Evolutionary conservation across 139 green algal species (phyloP).

Genomic region (Coccomyxa sp.): DNA sequence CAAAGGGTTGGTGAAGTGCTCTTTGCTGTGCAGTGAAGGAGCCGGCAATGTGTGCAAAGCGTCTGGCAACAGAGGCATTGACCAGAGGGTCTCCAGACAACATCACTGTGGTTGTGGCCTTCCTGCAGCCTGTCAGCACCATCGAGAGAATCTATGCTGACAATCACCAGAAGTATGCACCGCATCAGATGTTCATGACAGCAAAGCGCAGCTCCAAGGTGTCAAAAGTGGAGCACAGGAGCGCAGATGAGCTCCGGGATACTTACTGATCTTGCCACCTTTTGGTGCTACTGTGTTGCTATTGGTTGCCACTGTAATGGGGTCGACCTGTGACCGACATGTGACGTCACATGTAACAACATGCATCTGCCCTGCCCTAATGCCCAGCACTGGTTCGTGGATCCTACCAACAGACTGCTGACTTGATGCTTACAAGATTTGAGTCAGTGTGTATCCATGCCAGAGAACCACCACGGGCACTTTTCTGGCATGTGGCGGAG

Average conservation of each 20-base stretch:
- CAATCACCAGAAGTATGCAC: constrained; percentile 1
- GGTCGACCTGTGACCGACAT: too few species aligned
- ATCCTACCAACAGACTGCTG: too few species aligned
- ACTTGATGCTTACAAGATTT: background rate
- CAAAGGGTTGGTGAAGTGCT: too few species aligned
- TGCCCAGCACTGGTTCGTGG: too few species aligned
- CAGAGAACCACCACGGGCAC: too few species aligned
- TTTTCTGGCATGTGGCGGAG: too few species aligned
- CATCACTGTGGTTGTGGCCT: constrained; percentile 73
- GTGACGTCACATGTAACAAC: background rate
- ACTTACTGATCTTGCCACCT: too few species aligned
- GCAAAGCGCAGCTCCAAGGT: background rate
- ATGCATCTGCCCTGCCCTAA: too few species aligned
- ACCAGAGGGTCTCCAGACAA: constrained; percentile 75
- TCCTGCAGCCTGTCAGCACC: constrained; percentile 55
- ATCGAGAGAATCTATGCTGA: constrained; percentile 49
- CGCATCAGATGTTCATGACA: background rate
- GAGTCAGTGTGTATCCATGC: background rate
- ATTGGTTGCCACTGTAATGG: too few species aligned
- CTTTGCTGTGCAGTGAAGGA: constrained; percentile 69
- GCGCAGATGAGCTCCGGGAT: background rate
- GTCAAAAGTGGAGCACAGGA: background rate
- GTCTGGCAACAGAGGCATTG: constrained; percentile 75
- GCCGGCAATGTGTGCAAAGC: constrained; percentile 53
- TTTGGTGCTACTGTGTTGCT: too few species aligned